phyloP scores from a whole-genome alignment of 148 eudicot species.

The Chenopodium album region DNA sequence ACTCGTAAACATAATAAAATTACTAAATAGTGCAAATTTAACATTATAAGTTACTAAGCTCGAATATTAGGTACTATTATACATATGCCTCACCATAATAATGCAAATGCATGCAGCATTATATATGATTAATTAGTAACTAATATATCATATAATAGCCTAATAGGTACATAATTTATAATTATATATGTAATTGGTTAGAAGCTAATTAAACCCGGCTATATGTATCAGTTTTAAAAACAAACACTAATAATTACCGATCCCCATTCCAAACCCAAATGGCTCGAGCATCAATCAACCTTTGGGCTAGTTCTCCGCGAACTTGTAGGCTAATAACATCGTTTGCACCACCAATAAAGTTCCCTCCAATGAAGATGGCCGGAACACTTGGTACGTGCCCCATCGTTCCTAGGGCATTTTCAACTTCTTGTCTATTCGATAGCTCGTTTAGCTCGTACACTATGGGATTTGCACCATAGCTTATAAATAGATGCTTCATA shows the following conservation, averaged over 20 bases:
- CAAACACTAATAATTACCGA: neutral
- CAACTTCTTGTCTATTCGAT: conserved; percentile 43
- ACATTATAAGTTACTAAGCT: too few species aligned
- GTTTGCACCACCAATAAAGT: conserved; percentile 58
- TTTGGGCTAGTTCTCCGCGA: conserved; percentile 43
- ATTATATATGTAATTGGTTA: too few species aligned
- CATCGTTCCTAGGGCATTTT: conserved; percentile 34
- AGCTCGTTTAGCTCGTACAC: conserved; percentile 56
- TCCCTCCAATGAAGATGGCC: conserved; percentile 50
- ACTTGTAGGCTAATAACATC: conserved; percentile 61
- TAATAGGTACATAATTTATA: too few species aligned
- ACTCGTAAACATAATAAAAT: too few species aligned
- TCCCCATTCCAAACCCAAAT: conserved; percentile 44
- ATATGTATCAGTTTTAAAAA: too few species aligned
- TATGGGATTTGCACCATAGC: conserved; percentile 55
- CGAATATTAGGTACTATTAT: too few species aligned
- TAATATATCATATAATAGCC: too few species aligned
- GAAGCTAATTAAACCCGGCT: too few species aligned
- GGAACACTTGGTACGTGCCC: conserved; percentile 39
- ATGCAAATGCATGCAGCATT: too few species aligned
- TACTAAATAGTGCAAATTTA: too few species aligned
- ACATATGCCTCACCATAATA: too few species aligned
- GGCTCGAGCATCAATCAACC: conserved; percentile 53
- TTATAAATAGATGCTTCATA: conserved; percentile 37
- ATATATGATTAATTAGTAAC: too few species aligned